Base-by-base conservation (phyloP, 208 protist genomes). In the Acanthamoeba lenticulata region DNA sequence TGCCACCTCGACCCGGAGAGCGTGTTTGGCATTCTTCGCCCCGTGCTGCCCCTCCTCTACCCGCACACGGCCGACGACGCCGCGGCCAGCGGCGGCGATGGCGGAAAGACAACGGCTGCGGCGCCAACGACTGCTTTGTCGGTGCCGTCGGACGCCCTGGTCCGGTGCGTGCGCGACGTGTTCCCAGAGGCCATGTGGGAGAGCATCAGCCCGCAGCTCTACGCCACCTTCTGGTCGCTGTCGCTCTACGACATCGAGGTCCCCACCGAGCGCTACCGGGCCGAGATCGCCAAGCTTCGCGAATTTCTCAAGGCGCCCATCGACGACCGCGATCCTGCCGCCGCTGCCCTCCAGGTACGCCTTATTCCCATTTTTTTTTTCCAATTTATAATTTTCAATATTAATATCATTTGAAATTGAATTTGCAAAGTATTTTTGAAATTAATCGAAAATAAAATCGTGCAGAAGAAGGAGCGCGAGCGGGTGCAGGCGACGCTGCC, bases 211-310 rank as follows among this genome's bases (percentile, higher is more conserved):
- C 94, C 94, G 38, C 65, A 92, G 42, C 88, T 97, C 1, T 97
- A 96, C 45, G 45, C 81, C 13, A 67, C 91, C 21, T 97, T 97
- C 67, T 97, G 97, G 97, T 77, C 77, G 17, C 90, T 96, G 29
- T 96, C 96, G 40, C 94, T 97, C 2, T 96, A 96, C 77, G 97
- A 97, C 93, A 96, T 97, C 7, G 44, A 77, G 27, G 94, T 97
- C 49, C 94, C 95, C 3, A 19, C 27, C 6, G 93, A 91, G 21
- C 44, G 85, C 27, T 96, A 95, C 49, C 29, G 86, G 40, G 57
- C 67, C 27, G 89, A 93, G 67, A 72, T 42, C 7, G 42, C 55
- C 15, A 69, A 77, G 92, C 17, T 72, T 17, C 60, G 47, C 55
- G 42, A 69, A 45, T 17, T 42, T 44, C 83, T 90, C 79, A 94